phyloP scores from a whole-genome alignment of 1,284 basidiomycete genomes.

The Cryptococcus neoformans region DNA sequence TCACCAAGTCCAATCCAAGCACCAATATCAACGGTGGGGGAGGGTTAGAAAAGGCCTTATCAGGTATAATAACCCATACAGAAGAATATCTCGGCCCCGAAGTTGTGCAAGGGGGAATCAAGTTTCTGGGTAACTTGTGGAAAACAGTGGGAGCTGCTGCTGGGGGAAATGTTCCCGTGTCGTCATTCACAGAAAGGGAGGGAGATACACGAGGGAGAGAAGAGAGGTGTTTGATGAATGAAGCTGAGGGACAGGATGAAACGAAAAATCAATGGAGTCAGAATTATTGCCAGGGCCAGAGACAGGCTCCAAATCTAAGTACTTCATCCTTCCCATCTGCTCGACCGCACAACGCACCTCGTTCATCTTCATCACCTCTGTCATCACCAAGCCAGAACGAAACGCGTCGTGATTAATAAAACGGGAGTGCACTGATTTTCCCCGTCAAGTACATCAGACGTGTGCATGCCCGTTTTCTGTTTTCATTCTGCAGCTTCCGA shows the following conservation, averaged over 20 bases:
- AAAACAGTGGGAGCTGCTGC: constrained; percentile 41
- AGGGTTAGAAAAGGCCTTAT: constrained; percentile 6
- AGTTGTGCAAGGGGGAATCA: constrained; percentile 31
- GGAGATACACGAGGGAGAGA: background rate
- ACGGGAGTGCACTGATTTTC: too few species aligned
- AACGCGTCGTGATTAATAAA: too few species aligned
- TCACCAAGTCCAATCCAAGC: background rate
- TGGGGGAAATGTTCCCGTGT: constrained; percentile 31
- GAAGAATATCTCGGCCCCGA: constrained; percentile 19
- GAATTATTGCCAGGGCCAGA: too few species aligned
- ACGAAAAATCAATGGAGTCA: constrained; percentile 1
- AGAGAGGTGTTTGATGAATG: background rate
- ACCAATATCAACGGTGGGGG: background rate
- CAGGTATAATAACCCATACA: constrained; percentile 9
- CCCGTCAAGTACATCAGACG: too few species aligned
- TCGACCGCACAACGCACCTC: too few species aligned
- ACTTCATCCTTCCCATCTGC: too few species aligned
- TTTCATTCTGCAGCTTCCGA: too few species aligned
- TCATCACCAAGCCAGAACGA: too few species aligned
- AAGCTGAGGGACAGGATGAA: background rate
- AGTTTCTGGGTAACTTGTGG: constrained; percentile 42
- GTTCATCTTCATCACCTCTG: too few species aligned
- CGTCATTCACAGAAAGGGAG: background rate
- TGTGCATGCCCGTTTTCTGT: too few species aligned
- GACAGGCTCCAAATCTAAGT: too few species aligned